A percentile compares a stretch with the other conserved stretches of the same genome.
Conservation (phyloP, 169 alveolate species). For the Neospora caninum region DNA sequence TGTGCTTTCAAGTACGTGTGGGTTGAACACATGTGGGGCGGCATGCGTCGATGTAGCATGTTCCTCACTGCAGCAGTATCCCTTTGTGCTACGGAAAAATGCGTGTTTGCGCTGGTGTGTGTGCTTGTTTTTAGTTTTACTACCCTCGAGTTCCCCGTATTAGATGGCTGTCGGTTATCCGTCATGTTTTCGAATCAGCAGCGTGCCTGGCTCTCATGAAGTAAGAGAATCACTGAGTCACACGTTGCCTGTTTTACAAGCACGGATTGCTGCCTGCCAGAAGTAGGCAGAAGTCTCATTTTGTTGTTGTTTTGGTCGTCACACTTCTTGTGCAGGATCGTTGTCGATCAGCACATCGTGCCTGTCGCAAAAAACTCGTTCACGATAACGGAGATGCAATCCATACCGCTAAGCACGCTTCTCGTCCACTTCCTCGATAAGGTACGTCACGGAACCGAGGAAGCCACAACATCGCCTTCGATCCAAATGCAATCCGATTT, state of each 20-base stretch:
- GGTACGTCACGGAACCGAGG: background rate
- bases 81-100: background rate
- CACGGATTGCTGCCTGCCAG: background rate
- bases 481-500: too few species aligned
- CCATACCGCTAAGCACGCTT: constrained; percentile 54
- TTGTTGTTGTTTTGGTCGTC: background rate
- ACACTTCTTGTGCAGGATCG: constrained; percentile 71
- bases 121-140: constrained; percentile 39
- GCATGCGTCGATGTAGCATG: background rate
- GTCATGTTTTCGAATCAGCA: constrained; percentile 46
- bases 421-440: constrained; percentile 72
- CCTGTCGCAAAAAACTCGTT: constrained; percentile 88
- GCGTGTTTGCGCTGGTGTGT: background rate
- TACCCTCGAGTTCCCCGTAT: constrained; percentile 48
- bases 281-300: background rate
- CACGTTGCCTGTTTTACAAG: background rate
- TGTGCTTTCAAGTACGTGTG: constrained; percentile 85
- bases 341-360: constrained; percentile 88
- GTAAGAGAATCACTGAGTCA: background rate
- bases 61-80: background rate
- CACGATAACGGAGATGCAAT: constrained; percentile 82
- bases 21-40: background rate
- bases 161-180: constrained; percentile 42
- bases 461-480: background rate
- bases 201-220: constrained; percentile 50